phyloP scores from a whole-genome alignment of 345 rosid species.

The Bruguiera sexangula region DNA sequence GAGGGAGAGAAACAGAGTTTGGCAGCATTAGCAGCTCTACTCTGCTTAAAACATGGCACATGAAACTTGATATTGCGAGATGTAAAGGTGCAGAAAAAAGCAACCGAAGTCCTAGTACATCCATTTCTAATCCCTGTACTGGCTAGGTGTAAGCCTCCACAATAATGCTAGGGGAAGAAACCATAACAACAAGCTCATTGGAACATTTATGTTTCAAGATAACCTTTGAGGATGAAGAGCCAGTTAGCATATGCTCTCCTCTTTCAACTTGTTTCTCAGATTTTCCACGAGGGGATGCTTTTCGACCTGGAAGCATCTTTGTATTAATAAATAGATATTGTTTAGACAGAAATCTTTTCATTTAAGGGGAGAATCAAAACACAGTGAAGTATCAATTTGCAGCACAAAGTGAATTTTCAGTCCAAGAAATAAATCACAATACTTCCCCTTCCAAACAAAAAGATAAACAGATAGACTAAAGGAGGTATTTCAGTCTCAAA shows the following conservation, averaged over 20 bases:
- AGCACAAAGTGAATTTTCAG: too few species aligned
- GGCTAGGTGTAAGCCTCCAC: not conserved
- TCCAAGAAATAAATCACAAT: too few species aligned
- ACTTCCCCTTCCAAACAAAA: too few species aligned
- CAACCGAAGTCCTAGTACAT: too few species aligned
- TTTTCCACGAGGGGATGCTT: conserved; percentile 32
- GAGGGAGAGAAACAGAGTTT: conserved; percentile 41
- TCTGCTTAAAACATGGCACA: conserved; percentile 36
- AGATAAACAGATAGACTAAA: too few species aligned
- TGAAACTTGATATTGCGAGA: conserved; percentile 4
- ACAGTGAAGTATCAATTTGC: not conserved
- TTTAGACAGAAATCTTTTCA: not conserved
- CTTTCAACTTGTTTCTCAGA: conserved; percentile 44
- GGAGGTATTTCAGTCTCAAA: too few species aligned
- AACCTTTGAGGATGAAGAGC: conserved; percentile 51
- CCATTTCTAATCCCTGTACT: not conserved
- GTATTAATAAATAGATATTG: conserved; percentile 23
- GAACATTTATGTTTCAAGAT: conserved; percentile 10
- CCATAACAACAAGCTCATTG: not conserved
- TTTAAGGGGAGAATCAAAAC: not conserved
- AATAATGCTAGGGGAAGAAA: not conserved
- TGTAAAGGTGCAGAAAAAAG: not conserved
- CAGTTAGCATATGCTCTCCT: conserved; percentile 35
- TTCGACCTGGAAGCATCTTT: conserved; percentile 45
- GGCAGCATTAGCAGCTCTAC: conserved; percentile 25